These are phyloP conservation scores for Globisporangium radiosum DNA, from an alignment of 352 stramenopile species.

Conservation along the genomic window DNA sequence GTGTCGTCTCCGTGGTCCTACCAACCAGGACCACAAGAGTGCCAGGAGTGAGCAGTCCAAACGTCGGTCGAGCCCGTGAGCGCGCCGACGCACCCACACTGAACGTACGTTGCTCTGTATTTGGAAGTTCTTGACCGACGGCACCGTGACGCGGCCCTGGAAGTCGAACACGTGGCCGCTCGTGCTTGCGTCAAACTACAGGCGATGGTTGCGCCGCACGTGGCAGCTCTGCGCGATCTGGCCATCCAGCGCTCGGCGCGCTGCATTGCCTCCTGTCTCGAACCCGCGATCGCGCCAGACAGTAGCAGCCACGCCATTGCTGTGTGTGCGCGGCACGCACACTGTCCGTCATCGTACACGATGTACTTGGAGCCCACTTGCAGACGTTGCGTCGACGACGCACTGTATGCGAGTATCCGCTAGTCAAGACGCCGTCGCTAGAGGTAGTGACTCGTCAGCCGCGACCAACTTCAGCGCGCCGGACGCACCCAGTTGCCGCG, in stretches of 20 bases:
- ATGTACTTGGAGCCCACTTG: conserved; percentile 55
- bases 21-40: not conserved
- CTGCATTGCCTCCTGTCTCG: conserved; percentile 1
- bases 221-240: conserved; percentile 35
- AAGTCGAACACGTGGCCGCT: conserved; percentile 64
- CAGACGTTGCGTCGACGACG: no score
- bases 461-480: not conserved
- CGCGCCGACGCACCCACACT: conserved; percentile 18
- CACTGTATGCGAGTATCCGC: not conserved
- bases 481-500: conserved; percentile 42
- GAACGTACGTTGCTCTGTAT: conserved; percentile 39
- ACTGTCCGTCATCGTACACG: conserved; percentile 51
- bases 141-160: conserved; percentile 54
- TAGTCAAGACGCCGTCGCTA: not conserved
- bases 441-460: not conserved
- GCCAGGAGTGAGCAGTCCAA: not conserved
- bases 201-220: conserved; percentile 89
- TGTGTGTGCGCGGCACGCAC: conserved; percentile 31
- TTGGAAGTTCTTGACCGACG: conserved; percentile 74
- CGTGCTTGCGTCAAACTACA: conserved; percentile 39
- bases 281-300: conserved; percentile 26
- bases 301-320: conserved; percentile 10
- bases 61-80: not conserved
- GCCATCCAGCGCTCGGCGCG: conserved; percentile 33
- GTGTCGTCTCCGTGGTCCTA: conserved; percentile 32